Conservation (phyloP, 1,284 basidiomycete genomes). For the Malassezia equina region DNA sequence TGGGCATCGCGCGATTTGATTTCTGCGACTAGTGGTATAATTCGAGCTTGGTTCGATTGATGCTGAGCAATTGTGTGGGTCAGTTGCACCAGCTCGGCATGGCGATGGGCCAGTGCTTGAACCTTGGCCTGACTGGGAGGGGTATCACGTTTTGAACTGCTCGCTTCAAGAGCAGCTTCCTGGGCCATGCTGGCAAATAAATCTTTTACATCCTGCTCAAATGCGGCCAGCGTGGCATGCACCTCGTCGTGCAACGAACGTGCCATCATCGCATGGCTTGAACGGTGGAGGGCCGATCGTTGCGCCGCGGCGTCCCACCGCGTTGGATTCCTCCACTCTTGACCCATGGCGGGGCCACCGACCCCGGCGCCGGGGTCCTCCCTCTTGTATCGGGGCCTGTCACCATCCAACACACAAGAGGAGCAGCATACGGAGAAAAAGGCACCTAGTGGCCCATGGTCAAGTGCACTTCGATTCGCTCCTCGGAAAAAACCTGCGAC, state of each 20-base stretch:
- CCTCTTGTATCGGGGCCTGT: neutral
- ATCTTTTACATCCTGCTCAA: neutral
- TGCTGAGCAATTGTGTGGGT: constrained; percentile 22
- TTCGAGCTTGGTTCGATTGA: constrained; percentile 20
- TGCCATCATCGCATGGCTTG: neutral
- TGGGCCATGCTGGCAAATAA: neutral
- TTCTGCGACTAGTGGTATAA: constrained; percentile 16
- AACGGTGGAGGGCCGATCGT: neutral
- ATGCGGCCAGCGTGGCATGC: neutral
- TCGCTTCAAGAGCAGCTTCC: neutral
- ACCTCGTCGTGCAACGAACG: constrained; percentile 2
- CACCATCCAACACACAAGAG: neutral
- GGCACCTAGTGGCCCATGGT: constrained; percentile 16
- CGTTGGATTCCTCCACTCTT: neutral
- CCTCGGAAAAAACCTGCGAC: constrained; percentile 15
- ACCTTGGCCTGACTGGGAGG: neutral
- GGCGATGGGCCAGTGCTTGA: neutral
- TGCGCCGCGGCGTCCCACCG: neutral
- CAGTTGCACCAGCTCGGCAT: neutral
- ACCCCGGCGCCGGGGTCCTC: neutral
- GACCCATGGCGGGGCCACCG: neutral
- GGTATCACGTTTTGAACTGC: neutral
- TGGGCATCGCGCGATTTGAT: constrained; percentile 20
- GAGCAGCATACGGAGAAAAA: neutral
- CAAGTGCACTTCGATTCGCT: constrained; percentile 33